phyloP scores from a whole-genome alignment of 495 filamentous ascomycete species.

The Penicillium canescens region DNA sequence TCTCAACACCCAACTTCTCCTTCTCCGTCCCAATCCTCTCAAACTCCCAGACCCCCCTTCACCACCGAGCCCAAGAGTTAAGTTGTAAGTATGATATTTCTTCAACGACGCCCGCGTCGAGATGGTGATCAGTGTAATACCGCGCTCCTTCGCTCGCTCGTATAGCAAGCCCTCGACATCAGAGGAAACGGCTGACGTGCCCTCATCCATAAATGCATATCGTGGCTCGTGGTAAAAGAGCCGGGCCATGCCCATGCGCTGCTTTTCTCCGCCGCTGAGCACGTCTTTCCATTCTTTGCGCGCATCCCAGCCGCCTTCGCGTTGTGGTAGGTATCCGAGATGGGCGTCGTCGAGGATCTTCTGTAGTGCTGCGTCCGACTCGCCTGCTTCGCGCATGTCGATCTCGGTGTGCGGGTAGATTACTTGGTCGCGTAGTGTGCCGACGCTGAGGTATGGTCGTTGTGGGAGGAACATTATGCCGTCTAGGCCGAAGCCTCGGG shows the following conservation, averaged over 20 bases:
- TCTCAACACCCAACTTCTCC: slow-evolving; percentile 89
- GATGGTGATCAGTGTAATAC: slow-evolving; percentile 93
- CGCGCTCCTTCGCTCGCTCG: slow-evolving; percentile 84
- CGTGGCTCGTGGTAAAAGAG: slow-evolving; percentile 92
- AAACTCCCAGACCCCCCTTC: slow-evolving; percentile 74
- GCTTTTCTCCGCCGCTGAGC: slow-evolving; percentile 96
- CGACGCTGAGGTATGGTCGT: slow-evolving; percentile 87
- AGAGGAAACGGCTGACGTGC: slow-evolving; percentile 86
- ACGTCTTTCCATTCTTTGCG: slow-evolving; percentile 99
- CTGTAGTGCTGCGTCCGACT: slow-evolving; percentile 72
- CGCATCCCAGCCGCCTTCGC: slow-evolving; percentile 96
- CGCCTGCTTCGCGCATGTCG: slow-evolving; percentile 83
- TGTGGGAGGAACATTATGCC: slow-evolving; percentile 99
- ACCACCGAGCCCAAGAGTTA: slow-evolving; percentile 75
- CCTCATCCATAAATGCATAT: slow-evolving; percentile 94
- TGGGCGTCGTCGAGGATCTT: slow-evolving; percentile 77
- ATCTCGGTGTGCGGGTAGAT: slow-evolving; percentile 95
- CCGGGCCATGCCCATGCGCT: slow-evolving; percentile 86
- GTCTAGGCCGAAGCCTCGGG: slow-evolving; percentile 75
- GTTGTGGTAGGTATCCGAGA: slow-evolving; percentile 83
- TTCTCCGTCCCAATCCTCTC: slow-evolving; percentile 89
- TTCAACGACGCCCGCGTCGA: slow-evolving; percentile 90
- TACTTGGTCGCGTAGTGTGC: slow-evolving; percentile 95
- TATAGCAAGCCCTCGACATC: slow-evolving; percentile 96
- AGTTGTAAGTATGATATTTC: slow-evolving; percentile 89